A percentile compares a stretch with the other conserved stretches of the same genome.
These are phyloP conservation scores for Stylosanthes scabra DNA, from an alignment of 331 rosid genomes.

Conservation along the genomic window DNA sequence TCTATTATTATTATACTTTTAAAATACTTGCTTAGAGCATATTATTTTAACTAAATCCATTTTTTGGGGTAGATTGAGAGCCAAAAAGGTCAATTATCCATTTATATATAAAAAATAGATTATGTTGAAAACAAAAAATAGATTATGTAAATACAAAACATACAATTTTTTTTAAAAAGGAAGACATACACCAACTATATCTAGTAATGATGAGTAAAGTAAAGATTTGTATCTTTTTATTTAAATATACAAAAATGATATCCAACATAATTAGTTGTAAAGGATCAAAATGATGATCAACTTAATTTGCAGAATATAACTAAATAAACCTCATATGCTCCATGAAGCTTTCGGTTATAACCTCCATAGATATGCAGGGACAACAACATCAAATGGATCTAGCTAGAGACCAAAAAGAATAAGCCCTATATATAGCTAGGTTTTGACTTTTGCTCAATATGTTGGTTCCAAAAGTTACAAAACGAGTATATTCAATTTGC, in stretches of 20 bases:
- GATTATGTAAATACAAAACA: too few relatives aligned
- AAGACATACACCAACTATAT: too few relatives aligned
- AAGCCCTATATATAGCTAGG: constrained; percentile 26
- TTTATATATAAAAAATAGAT: too few relatives aligned
- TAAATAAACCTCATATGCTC: constrained; percentile 23
- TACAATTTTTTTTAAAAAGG: too few relatives aligned
- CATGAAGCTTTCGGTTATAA: constrained; percentile 16
- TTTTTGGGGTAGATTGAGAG: too few relatives aligned
- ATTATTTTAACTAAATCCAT: too few relatives aligned
- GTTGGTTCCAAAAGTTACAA: constrained; percentile 3
- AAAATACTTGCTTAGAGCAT: too few relatives aligned
- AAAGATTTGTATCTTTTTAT: too few relatives aligned
- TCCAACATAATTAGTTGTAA: constrained; percentile 45
- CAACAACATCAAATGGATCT: background rate
- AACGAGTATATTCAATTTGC: background rate
- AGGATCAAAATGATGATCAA: constrained; percentile 24
- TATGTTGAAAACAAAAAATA: too few relatives aligned
- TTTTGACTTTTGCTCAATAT: constrained; percentile 15
- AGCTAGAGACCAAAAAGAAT: constrained; percentile 1
- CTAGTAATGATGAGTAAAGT: too few relatives aligned
- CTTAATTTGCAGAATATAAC: background rate
- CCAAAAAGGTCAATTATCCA: too few relatives aligned
- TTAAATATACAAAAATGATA: background rate
- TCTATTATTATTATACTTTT: too few relatives aligned
- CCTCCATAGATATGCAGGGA: background rate